Percentiles rank a stretch among this genome's conserved stretches.
phyloP scores from a whole-genome alignment of 768 basidiomycete species.

The Pleurotus cornucopiae region DNA sequence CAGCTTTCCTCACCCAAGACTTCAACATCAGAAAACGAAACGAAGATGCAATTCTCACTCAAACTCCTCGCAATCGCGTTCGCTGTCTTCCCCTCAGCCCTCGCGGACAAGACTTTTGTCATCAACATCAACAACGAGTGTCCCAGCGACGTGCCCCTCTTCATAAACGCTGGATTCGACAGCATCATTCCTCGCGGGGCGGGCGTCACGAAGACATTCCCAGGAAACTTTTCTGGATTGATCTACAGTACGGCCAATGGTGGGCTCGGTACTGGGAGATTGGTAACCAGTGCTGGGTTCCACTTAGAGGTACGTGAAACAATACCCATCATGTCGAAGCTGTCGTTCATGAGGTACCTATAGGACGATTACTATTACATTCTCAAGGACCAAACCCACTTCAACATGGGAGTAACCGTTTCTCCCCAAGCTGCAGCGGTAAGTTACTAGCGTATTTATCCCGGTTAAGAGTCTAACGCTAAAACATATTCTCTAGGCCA shows the following conservation, averaged over 20 bases:
- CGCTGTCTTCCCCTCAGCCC: background rate
- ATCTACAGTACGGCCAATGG: constrained; percentile 19
- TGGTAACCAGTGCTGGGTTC: constrained; percentile 21
- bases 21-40: too few species aligned
- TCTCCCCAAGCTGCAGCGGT: constrained; percentile 18
- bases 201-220: constrained; percentile 11
- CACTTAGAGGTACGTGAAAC: constrained; percentile 10
- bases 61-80: background rate
- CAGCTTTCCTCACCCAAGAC: too few species aligned
- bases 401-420: constrained; percentile 29
- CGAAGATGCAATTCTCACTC: too few species aligned
- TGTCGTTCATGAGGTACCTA: background rate
- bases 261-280: constrained; percentile 13
- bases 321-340: constrained; percentile 2
- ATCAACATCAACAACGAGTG: constrained; percentile 18
- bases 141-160: constrained; percentile 16
- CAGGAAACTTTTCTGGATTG: constrained; percentile 12
- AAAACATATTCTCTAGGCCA: background rate
- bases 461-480: background rate
- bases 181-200: constrained; percentile 12
- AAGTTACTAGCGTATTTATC: constrained; percentile 5
- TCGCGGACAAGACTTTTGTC: background rate
- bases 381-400: constrained; percentile 22
- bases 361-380: constrained; percentile 26
- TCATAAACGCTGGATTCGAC: constrained; percentile 14